phyloP scores from a whole-genome alignment of 768 basidiomycete species.

The Mycena maculata region DNA sequence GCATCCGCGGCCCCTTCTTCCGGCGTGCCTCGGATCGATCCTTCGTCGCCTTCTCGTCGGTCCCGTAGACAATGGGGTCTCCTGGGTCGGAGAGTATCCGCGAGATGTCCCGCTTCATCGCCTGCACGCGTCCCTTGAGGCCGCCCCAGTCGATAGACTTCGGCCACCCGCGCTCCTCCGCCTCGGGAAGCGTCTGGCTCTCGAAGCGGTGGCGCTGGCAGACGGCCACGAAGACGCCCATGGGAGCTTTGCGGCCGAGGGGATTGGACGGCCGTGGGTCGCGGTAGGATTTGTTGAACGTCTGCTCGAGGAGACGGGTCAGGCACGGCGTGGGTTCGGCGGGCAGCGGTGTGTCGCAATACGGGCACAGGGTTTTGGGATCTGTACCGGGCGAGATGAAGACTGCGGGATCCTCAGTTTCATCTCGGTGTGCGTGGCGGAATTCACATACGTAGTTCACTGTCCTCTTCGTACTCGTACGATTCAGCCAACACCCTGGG shows the following conservation, averaged over 20 bases:
- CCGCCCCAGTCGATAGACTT: constrained; percentile 72
- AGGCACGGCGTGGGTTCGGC: constrained; percentile 69
- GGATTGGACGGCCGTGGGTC: constrained; percentile 79
- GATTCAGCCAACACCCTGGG: constrained; percentile 12
- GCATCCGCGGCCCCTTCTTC: constrained; percentile 50
- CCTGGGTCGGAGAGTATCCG: constrained; percentile 63
- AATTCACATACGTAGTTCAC: constrained; percentile 23
- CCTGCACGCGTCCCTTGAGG: constrained; percentile 64
- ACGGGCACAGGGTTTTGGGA: constrained; percentile 80
- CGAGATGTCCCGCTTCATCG: constrained; percentile 59
- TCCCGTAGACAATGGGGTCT: constrained; percentile 39
- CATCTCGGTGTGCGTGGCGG: not conserved
- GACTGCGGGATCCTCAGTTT: constrained; percentile 48
- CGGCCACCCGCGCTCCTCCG: constrained; percentile 81
- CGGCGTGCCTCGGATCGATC: constrained; percentile 13
- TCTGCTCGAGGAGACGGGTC: constrained; percentile 60
- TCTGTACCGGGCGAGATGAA: constrained; percentile 64
- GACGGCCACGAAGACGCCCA: constrained; percentile 70
- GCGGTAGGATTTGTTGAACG: constrained; percentile 63
- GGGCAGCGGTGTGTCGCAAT: constrained; percentile 81
- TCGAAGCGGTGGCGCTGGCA: constrained; percentile 88
- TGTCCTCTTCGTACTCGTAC: constrained; percentile 23
- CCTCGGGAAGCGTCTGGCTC: constrained; percentile 76
- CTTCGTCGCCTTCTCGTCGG: constrained; percentile 37
- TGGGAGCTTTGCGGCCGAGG: constrained; percentile 66